phyloP scores from a whole-genome alignment of 345 rosid species.

The Citrus trifoliata region DNA sequence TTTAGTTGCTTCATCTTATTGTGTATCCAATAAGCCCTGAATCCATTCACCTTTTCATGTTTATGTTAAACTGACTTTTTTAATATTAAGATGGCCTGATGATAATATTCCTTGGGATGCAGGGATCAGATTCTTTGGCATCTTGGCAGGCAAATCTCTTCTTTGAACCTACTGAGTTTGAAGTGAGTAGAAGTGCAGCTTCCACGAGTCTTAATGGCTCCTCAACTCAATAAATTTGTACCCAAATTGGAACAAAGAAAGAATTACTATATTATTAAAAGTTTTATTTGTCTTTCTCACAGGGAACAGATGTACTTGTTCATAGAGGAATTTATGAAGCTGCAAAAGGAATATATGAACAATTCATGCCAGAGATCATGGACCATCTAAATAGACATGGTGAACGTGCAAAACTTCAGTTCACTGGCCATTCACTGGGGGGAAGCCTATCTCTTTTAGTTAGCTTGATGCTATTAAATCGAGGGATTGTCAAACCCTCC shows the following conservation, averaged over 20 bases:
- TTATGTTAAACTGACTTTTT: not conserved
- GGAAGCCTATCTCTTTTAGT: slow-evolving; percentile 85
- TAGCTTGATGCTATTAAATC: slow-evolving; percentile 62
- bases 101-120: slow-evolving; percentile 1
- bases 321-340: slow-evolving; percentile 97
- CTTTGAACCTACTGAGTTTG: slow-evolving; percentile 83
- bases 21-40: not conserved
- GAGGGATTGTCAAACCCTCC: slow-evolving; percentile 50
- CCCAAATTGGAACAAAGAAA: not conserved
- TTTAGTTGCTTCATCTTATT: not conserved
- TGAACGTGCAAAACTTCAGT: slow-evolving; percentile 73
- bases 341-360: slow-evolving; percentile 83
- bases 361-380: slow-evolving; percentile 69
- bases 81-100: not conserved
- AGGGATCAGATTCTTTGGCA: slow-evolving; percentile 91
- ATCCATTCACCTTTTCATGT: not conserved
- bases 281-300: slow-evolving; percentile 3
- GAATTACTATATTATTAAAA: not conserved
- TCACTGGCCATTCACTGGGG: slow-evolving; percentile 92
- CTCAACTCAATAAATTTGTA: not conserved
- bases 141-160: slow-evolving; percentile 95
- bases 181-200: slow-evolving; percentile 39
- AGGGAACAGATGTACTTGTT: slow-evolving; percentile 79
- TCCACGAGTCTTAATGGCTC: not conserved
- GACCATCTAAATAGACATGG: slow-evolving; percentile 59